Percentiles rank a stretch among this genome's conserved stretches.
Conservation (phyloP, 768 basidiomycete species). For the Daedaleopsis nitida region DNA sequence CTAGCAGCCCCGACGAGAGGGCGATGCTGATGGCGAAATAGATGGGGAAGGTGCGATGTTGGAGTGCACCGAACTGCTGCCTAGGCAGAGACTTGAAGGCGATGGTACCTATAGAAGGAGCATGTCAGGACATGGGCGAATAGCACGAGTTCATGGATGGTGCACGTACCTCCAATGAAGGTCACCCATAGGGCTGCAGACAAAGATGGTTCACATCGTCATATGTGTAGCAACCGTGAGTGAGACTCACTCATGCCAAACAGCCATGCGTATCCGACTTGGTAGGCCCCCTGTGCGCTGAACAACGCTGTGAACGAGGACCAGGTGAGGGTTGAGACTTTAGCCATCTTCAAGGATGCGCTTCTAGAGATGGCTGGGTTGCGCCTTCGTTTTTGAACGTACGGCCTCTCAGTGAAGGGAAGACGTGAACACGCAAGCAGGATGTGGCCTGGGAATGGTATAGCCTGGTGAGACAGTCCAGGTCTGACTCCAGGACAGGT, state of each 20-base stretch:
- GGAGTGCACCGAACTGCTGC: conserved; percentile 71
- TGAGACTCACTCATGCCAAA: conserved; percentile 67
- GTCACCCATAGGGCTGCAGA: conserved; percentile 55
- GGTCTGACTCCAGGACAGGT: background rate
- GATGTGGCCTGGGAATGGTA: conserved; percentile 6
- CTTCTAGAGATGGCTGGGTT: background rate
- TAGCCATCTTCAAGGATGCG: conserved; percentile 12
- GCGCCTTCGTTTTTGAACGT: no score
- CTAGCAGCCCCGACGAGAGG: conserved; percentile 56
- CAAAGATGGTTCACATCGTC: background rate
- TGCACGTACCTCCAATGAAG: conserved; percentile 59
- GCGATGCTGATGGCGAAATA: conserved; percentile 67
- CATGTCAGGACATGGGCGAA: background rate
- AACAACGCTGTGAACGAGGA: conserved; percentile 26
- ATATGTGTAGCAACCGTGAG: background rate
- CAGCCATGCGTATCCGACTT: conserved; percentile 61
- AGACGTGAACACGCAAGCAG: conserved; percentile 11
- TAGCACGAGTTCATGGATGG: background rate
- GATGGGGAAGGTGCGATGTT: conserved; percentile 73
- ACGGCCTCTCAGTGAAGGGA: background rate
- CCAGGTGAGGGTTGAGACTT: conserved; percentile 18
- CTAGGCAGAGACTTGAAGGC: conserved; percentile 66
- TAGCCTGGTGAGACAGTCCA: background rate
- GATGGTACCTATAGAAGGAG: conserved; percentile 53
- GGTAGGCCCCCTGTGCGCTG: conserved; percentile 42